A percentile compares a stretch with the other conserved stretches of the same genome.
Conservation (phyloP, 306 rosid species). For the Pyrus bretschneideri region DNA sequence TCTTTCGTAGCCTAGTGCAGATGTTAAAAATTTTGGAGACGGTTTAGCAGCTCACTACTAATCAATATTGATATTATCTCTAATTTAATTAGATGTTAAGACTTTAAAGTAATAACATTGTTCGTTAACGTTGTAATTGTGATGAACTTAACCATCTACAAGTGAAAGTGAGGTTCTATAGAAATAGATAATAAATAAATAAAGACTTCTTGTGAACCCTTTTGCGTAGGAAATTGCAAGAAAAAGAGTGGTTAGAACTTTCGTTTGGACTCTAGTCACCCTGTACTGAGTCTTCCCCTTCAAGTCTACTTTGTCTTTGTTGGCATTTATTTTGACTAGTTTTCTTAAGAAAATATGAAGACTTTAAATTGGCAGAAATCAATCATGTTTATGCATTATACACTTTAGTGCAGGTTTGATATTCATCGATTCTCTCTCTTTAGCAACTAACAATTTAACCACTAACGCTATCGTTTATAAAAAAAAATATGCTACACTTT, state of each 20-base stretch:
- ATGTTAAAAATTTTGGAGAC: rapidly evolving
- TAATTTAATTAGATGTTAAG: not conserved
- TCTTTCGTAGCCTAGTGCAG: not conserved
- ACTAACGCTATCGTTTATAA: too few relatives aligned
- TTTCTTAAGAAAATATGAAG: not conserved
- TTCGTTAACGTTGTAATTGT: too few relatives aligned
- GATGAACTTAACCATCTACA: too few relatives aligned
- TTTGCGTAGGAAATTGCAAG: not conserved
- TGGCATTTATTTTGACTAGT: conserved; percentile 19
- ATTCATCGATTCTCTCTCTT: too few relatives aligned
- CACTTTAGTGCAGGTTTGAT: too few relatives aligned
- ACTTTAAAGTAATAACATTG: too few relatives aligned
- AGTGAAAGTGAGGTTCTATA: not conserved
- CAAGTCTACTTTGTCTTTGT: not conserved
- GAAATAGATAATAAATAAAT: too few relatives aligned
- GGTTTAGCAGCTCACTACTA: not conserved
- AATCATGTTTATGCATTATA: too few relatives aligned
- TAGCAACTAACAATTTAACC: too few relatives aligned
- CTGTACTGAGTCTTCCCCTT: not conserved
- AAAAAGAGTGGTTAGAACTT: not conserved
- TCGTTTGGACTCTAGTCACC: not conserved
- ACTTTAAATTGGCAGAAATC: too few relatives aligned
- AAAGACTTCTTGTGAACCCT: not conserved
- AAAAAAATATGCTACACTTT: too few relatives aligned
- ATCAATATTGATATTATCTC: too few relatives aligned